Conservation (phyloP, 805 yeast species). For the Ogataea chonburiensis region DNA sequence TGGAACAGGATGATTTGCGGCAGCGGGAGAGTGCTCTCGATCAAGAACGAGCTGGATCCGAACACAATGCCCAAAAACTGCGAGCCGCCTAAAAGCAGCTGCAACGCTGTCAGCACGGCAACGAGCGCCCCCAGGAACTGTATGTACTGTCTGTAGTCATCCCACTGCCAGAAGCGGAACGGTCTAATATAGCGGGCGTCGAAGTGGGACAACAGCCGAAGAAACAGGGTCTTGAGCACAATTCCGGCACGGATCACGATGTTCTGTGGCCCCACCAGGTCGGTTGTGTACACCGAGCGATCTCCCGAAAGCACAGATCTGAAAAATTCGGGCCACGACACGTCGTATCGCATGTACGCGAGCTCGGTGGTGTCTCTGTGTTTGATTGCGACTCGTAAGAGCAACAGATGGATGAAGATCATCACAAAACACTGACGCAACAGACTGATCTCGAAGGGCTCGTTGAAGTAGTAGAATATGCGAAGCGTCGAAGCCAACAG, state of each 20-base stretch:
- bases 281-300: not conserved
- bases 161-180: conserved; percentile 84
- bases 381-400: conserved; percentile 60
- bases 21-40: conserved; percentile 71
- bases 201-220: conserved; percentile 54
- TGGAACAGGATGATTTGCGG: conserved; percentile 74
- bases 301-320: conserved; percentile 12
- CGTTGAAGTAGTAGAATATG: conserved; percentile 71
- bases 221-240: conserved; percentile 23
- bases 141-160: conserved; percentile 25
- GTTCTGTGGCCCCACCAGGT: not conserved
- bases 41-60: conserved; percentile 46
- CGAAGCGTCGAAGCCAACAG: conserved; percentile 70
- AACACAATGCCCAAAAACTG: conserved; percentile 31
- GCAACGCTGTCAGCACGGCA: conserved; percentile 17
- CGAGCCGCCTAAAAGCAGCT: conserved; percentile 24
- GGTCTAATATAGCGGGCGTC: conserved; percentile 71
- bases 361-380: conserved; percentile 48
- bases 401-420: conserved; percentile 71
- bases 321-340: conserved; percentile 30
- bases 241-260: conserved; percentile 14
- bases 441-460: conserved; percentile 79
- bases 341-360: conserved; percentile 27
- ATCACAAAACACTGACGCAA: conserved; percentile 79
- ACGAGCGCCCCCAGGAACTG: conserved; percentile 50